phyloP scores from a whole-genome alignment of 495 filamentous ascomycete genomes.

The Xylaria castorea region DNA sequence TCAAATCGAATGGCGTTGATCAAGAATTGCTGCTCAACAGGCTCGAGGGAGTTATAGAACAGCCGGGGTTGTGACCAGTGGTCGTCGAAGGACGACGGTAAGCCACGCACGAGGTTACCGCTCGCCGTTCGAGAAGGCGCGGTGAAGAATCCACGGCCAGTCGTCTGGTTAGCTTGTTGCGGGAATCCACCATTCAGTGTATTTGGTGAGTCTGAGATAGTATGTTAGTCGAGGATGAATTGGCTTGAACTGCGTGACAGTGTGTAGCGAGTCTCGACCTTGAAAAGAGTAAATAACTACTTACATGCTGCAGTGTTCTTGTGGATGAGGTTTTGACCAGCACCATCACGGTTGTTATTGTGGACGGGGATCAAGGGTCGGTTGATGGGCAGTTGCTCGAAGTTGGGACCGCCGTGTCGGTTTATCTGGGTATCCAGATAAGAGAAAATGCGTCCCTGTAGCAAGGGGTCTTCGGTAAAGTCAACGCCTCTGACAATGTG shows the following conservation, averaged over 20 bases:
- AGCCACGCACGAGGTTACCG: constrained; percentile 64
- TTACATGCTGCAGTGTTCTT: constrained; percentile 57
- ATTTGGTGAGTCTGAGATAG: constrained; percentile 63
- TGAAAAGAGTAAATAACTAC: constrained; percentile 11
- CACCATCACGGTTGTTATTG: constrained; percentile 77
- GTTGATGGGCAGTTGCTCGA: constrained; percentile 79
- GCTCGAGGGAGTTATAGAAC: constrained; percentile 77
- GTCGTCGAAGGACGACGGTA: constrained; percentile 72
- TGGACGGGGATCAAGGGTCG: constrained; percentile 66
- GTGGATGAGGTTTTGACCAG: constrained; percentile 61
- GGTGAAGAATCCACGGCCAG: constrained; percentile 77
- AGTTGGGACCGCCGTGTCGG: constrained; percentile 75
- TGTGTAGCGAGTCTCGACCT: not conserved
- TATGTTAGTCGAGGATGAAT: constrained; percentile 14
- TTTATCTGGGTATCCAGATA: constrained; percentile 80
- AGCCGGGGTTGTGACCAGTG: constrained; percentile 79
- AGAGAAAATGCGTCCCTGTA: constrained; percentile 76
- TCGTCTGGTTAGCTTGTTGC: constrained; percentile 71
- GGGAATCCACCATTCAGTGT: constrained; percentile 71
- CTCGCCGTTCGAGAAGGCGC: constrained; percentile 61
- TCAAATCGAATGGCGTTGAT: constrained; percentile 84
- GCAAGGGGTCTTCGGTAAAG: constrained; percentile 75
- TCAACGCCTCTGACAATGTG: constrained; percentile 75
- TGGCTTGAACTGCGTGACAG: not conserved
- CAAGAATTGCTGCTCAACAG: constrained; percentile 76